A percentile compares a stretch with the other conserved stretches of the same genome.
Evolutionary conservation across 768 basidiomycete species (phyloP).

Genomic region (Rhizopogon sp.): DNA sequence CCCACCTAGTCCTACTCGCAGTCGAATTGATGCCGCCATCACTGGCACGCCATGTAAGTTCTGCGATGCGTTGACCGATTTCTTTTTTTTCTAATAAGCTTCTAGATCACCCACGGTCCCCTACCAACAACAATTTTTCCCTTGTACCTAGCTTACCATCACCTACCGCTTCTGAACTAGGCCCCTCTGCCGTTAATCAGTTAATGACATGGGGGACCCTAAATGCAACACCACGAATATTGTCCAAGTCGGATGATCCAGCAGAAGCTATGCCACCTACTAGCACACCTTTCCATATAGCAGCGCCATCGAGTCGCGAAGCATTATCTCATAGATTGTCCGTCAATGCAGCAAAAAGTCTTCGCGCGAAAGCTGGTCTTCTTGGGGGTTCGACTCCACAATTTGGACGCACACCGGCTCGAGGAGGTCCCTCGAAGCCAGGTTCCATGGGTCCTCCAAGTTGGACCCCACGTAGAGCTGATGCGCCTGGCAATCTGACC

Average conservation of each 20-base stretch:
- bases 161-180: conserved; percentile 78
- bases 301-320: conserved; percentile 76
- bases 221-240: conserved; percentile 84
- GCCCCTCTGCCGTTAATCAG: conserved; percentile 79
- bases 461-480: conserved; percentile 73
- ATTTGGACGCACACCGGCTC: conserved; percentile 25
- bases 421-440: conserved; percentile 29
- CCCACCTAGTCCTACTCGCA: conserved; percentile 87
- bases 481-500: conserved; percentile 71
- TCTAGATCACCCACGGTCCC: conserved; percentile 60
- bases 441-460: conserved; percentile 76
- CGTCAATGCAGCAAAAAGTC: conserved; percentile 71
- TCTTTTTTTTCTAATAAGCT: conserved; percentile 7
- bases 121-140: conserved; percentile 53
- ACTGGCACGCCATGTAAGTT: conserved; percentile 83
- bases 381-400: conserved; percentile 35
- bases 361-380: conserved; percentile 72
- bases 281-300: conserved; percentile 72
- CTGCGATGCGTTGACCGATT: background rate
- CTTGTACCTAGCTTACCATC: conserved; percentile 86
- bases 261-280: conserved; percentile 37
- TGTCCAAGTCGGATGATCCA: conserved; percentile 59
- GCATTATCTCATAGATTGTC: conserved; percentile 77
- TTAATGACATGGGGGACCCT: conserved; percentile 98
- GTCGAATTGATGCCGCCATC: conserved; percentile 89